Conservation (phyloP, 1,284 basidiomycete genomes). For the Tremellales sp. region DNA sequence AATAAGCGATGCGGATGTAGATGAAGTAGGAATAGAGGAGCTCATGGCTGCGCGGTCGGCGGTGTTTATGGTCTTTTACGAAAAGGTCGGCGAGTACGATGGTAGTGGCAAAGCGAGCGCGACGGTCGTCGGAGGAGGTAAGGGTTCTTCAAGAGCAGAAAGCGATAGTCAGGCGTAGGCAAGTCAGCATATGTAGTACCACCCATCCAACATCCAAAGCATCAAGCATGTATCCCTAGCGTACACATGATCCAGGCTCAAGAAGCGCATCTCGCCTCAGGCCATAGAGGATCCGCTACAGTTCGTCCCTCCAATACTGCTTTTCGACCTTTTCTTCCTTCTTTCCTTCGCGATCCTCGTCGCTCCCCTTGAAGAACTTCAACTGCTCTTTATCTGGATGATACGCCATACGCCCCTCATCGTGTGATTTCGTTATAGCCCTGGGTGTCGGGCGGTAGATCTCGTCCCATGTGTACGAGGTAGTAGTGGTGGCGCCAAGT, state of each 20-base stretch:
- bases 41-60: constrained; percentile 57
- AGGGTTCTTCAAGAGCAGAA: background rate
- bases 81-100: constrained; percentile 56
- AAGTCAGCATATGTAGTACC: too few relatives aligned
- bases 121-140: background rate
- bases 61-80: constrained; percentile 88
- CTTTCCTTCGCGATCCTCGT: constrained; percentile 20
- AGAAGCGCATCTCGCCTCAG: too few relatives aligned
- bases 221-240: too few relatives aligned
- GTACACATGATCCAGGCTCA: background rate
- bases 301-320: constrained; percentile 28
- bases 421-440: constrained; percentile 37
- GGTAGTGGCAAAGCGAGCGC: background rate
- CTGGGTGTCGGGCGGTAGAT: constrained; percentile 40
- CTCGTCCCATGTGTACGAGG: constrained; percentile 38
- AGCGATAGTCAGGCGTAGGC: too few relatives aligned
- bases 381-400: constrained; percentile 16
- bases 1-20: constrained; percentile 77
- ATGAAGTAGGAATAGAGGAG: constrained; percentile 68
- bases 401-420: constrained; percentile 24
- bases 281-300: too few relatives aligned
- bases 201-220: too few relatives aligned
- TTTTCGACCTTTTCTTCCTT: constrained; percentile 17
- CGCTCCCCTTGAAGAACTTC: constrained; percentile 36
- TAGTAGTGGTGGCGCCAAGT: constrained; percentile 13